Evolutionary conservation across 2,329 filamentous ascomycete genomes (phyloP), one percentile per base, ranked within the genome.

Genomic region (Cercospora nicotianae): DNA sequence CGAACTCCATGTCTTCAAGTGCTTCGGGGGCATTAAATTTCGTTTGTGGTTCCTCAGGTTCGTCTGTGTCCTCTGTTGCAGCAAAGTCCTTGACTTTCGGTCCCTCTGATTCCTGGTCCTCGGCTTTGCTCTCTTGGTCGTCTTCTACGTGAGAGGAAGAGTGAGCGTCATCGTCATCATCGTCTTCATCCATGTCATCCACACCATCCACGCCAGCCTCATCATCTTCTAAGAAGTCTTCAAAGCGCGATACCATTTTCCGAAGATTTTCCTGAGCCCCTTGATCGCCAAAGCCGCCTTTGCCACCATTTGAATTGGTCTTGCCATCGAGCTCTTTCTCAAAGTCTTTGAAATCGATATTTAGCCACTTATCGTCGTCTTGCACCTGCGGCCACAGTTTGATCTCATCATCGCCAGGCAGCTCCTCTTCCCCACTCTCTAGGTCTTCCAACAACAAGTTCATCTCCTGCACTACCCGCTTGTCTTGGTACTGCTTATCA

Each of bases 161-260:
- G 2, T 16, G 20, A 16, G 26, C 20, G 8, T 84, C 83, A 10
- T 63, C 65, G 10, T 67, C 65, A n/a, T 65, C 63, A 3, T 85
- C 84, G 18, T 86, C 84, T 10, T 84, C 81, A 68, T 87, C 84
- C 31, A 84, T 78, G 28, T 92, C 79, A 67, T 92, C 89, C 0
- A 90, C 91, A 0, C 93, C 94, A 58, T 96, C 93, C 5, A 89
- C 78, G 1, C 91, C 94, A 0, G 93, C 93, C 57, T 86, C 86
- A 10, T 96, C 91, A 73, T 98, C 92, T 65, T 96, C 92, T 57
- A 99, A 80, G 74, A 99, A 98, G 12, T 91, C 85, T 76, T 97
- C 93, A 75, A 99, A 98, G n/a, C 93, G 88, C 58, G 91, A 90
- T 0, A 99, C 95, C 77, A 98, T 97, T 76, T 94, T 94, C 64